A percentile compares a stretch with the other conserved stretches of the same genome.
These are phyloP conservation scores for Pythium brassicae DNA, from an alignment of 352 stramenopile species.

Conservation along the genomic window DNA sequence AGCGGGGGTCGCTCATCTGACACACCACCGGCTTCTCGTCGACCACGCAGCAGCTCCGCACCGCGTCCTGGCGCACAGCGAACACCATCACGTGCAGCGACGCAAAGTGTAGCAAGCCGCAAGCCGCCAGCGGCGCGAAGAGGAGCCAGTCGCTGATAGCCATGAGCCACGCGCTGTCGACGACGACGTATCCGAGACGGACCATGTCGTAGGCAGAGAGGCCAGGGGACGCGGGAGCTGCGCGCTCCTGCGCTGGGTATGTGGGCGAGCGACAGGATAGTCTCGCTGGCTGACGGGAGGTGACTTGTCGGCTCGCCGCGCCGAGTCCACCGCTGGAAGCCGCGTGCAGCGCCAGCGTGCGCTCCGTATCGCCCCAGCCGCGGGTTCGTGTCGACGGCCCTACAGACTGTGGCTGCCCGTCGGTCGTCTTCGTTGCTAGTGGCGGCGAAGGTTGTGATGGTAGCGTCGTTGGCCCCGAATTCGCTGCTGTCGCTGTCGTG, in stretches of 20 bases:
- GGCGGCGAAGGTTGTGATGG: neutral
- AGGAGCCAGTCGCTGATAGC: neutral
- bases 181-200: constrained; percentile 10
- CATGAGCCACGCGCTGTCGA: neutral
- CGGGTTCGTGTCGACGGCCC: too few relatives aligned
- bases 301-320: too few relatives aligned
- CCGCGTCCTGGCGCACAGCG: neutral
- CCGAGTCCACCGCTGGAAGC: neutral
- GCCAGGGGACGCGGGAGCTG: too few relatives aligned
- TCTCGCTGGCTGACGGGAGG: too few relatives aligned
- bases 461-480: neutral
- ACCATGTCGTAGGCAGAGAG: constrained; percentile 23
- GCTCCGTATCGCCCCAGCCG: too few relatives aligned
- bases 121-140: constrained; percentile 7
- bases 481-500: neutral
- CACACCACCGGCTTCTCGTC: constrained; percentile 22
- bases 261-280: too few relatives aligned
- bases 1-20: constrained; percentile 20
- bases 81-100: constrained; percentile 29
- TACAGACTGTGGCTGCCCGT: too few relatives aligned
- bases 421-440: too few relatives aligned
- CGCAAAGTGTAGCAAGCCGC: constrained; percentile 21
- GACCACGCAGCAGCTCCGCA: too few relatives aligned
- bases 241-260: too few relatives aligned
- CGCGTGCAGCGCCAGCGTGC: neutral